Evolutionary conservation across 306 rosid genomes (phyloP), one percentile per base, ranked within the genome.

Genomic region (Rosa multiflora): DNA sequence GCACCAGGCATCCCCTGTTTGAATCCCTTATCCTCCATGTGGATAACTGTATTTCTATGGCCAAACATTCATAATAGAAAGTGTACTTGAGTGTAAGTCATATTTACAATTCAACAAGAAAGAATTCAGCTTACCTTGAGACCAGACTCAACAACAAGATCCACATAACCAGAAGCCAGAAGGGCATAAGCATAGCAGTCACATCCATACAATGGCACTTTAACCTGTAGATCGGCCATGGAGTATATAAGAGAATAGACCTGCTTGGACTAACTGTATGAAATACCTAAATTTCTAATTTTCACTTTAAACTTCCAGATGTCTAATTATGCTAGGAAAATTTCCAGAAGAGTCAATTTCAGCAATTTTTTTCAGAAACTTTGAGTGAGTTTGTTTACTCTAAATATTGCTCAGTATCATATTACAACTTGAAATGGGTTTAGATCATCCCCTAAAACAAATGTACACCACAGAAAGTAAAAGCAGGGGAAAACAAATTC

Each of bases 171-270:
- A 53, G 98, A 92, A 61, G 98, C 87, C 84, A 95, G 78, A 72
- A 95, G 98, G 21, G 97, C 99, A 91, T 88, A 93, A 35, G 98
- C 98, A 82, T 95, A 95, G 94, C 99, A 95, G 89, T 95, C 99
- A 74, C 99, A 92, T 15, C 97, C 99, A 72, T 95, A 95, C 58
- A 95, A 80, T 53, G 99, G 93, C 82, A 89, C 89, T 87, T 95
- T 95, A 61, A 92, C 99, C 99, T 95, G 90, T 23, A 52, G 44
- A 81, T n/a, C 35, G 68, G 44, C 72, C n/a, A 56, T 23, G 74
- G 59, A 77, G 35, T 74, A 53, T 49, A 21, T 17, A 43, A 48
- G n/a, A 14, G 70, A 67, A 68, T 62, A 9, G 7, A 39, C 8
- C 32, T 11, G 23, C 62, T 48, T 32, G 39, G 14, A 1, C 77